Evolutionary conservation across 208 protist genomes (phyloP).

Genomic region (Acanthamoeba culbertsoni): DNA sequence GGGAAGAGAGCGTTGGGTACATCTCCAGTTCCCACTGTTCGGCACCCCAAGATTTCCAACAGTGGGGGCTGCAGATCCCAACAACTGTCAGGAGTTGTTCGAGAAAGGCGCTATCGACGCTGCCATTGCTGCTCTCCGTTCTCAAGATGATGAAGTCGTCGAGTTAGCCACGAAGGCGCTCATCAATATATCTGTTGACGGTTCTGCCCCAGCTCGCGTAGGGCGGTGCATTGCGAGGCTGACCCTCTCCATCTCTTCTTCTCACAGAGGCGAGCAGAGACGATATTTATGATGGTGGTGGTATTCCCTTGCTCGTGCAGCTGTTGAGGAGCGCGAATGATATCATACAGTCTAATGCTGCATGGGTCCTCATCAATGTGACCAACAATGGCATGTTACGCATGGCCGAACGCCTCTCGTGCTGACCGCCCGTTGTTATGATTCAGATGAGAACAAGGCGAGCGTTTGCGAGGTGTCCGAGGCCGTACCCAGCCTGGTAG

Average conservation of each 20-base stretch:
- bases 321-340: neutral
- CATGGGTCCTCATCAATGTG: conserved; percentile 30
- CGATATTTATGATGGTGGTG: conserved; percentile 18
- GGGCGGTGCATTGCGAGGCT: neutral
- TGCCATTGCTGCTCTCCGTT: neutral
- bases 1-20: neutral
- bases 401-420: too few species aligned
- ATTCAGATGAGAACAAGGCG: conserved; percentile 2
- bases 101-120: neutral
- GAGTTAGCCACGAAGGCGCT: conserved; percentile 2
- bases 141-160: neutral
- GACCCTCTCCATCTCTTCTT: neutral
- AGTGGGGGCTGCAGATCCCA: neutral
- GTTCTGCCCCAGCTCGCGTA: neutral
- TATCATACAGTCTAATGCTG: neutral
- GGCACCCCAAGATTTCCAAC: neutral
- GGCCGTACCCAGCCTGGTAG: neutral
- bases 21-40: neutral
- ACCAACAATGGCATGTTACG: conserved; percentile 45
- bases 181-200: conserved; percentile 39
- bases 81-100: neutral
- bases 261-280: conserved; percentile 41
- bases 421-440: neutral
- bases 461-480: neutral
- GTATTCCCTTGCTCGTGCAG: neutral